Evolutionary conservation across 192 early-diverging fungal genomes (phyloP).

Genomic region (Tieghemiomyces parasiticus): DNA sequence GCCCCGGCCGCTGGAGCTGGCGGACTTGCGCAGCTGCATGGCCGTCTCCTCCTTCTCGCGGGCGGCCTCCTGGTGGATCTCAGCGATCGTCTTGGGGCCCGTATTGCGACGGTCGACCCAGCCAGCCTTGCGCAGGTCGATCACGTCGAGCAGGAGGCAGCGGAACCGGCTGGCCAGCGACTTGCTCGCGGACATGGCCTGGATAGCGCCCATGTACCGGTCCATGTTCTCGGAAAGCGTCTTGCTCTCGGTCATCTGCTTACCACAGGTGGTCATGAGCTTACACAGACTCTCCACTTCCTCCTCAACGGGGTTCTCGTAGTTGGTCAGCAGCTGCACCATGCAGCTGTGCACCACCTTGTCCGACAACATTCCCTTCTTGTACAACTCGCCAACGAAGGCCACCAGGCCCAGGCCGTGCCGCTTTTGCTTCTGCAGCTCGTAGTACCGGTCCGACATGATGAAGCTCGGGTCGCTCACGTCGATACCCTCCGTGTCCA

Average conservation of each 20-base stretch:
- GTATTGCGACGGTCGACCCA: conserved; percentile 58
- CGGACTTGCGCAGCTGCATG: conserved; percentile 45
- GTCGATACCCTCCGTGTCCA: conserved; percentile 49
- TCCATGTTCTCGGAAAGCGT: conserved; percentile 47
- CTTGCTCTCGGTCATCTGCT: conserved; percentile 54
- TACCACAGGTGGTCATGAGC: conserved; percentile 79
- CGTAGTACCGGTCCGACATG: conserved; percentile 68
- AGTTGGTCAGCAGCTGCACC: conserved; percentile 53
- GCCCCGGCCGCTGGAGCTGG: conserved; percentile 42
- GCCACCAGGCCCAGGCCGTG: conserved; percentile 81
- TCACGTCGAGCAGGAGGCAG: conserved; percentile 82
- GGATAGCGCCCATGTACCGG: conserved; percentile 72
- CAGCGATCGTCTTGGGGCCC: conserved; percentile 82
- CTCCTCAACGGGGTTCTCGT: conserved; percentile 77
- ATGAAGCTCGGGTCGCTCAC: conserved; percentile 35
- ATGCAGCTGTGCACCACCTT: conserved; percentile 94
- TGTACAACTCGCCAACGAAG: conserved; percentile 95
- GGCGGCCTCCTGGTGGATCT: conserved; percentile 69
- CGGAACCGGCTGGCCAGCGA: conserved; percentile 74
- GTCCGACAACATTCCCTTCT: conserved; percentile 74
- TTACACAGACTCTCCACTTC: conserved; percentile 89
- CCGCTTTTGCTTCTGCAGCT: conserved; percentile 82
- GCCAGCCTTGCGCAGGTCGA: conserved; percentile 60
- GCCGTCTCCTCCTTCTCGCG: conserved; percentile 61
- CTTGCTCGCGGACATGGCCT: conserved; percentile 48